Evolutionary conservation across 192 early-diverging fungal genomes (phyloP).

Genomic region (Irineochytrium annulatum): DNA sequence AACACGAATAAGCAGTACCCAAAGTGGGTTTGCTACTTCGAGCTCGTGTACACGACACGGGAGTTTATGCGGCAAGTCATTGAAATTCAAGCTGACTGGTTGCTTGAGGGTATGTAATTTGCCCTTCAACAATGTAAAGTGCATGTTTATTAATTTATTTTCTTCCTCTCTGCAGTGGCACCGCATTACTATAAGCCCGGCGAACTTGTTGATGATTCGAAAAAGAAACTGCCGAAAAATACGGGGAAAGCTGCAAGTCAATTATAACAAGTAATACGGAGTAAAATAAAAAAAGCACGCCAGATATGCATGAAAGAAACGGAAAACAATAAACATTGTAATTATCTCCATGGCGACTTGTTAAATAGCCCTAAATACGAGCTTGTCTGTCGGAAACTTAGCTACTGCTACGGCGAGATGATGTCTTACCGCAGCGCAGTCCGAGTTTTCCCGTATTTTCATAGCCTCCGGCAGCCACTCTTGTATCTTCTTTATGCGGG

Average conservation of each 20-base stretch:
- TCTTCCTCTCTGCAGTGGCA: conserved; percentile 46
- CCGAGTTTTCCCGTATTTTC: conserved; percentile 41
- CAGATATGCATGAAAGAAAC: too few species aligned
- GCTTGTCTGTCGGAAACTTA: not conserved
- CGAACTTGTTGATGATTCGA: conserved; percentile 53
- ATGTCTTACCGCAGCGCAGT: conserved; percentile 34
- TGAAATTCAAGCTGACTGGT: conserved; percentile 85
- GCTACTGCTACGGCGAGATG: not conserved
- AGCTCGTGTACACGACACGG: conserved; percentile 86
- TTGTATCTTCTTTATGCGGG: conserved; percentile 53
- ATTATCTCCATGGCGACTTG: not conserved
- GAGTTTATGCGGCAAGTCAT: conserved; percentile 96
- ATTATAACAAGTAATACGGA: not conserved
- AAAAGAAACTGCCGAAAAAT: conserved; percentile 42
- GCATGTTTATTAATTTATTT: not conserved
- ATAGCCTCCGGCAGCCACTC: conserved; percentile 65
- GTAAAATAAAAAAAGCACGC: too few species aligned
- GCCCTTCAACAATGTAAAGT: not conserved
- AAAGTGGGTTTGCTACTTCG: conserved; percentile 86
- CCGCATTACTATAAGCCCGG: conserved; percentile 74
- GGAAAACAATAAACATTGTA: too few species aligned
- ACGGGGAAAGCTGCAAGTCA: conserved; percentile 29
- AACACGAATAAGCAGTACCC: conserved; percentile 60
- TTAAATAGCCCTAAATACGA: not conserved
- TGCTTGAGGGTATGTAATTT: conserved; percentile 62